These are phyloP conservation scores for Batkoa obscura DNA, from an alignment of 371 early-diverging fungal genomes.

Conservation along the genomic window DNA sequence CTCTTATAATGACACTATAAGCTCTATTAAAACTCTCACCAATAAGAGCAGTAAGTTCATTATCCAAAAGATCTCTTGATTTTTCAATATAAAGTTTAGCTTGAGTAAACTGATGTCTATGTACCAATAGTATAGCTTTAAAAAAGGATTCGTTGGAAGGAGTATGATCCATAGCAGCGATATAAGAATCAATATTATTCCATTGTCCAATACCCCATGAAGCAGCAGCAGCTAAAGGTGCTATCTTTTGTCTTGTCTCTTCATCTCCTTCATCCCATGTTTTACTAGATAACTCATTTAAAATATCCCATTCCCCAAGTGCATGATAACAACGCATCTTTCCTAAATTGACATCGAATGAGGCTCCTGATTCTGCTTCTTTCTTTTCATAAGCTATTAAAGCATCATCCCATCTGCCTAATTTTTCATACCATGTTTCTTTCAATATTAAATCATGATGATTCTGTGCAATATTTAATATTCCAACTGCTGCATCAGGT, in stretches of 20 bases:
- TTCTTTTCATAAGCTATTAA: slow-evolving; percentile 71
- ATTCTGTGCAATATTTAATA: slow-evolving; percentile 76
- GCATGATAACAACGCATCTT: slow-evolving; percentile 84
- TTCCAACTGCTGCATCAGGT: slow-evolving; percentile 92
- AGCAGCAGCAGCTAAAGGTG: slow-evolving; percentile 80
- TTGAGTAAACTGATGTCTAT: slow-evolving; percentile 57
- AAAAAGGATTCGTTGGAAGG: slow-evolving; percentile 53
- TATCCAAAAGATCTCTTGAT: slow-evolving; percentile 74
- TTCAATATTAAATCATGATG: slow-evolving; percentile 68
- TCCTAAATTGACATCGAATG: slow-evolving; percentile 58
- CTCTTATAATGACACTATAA: slow-evolving; percentile 68
- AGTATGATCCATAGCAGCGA: slow-evolving; percentile 56
- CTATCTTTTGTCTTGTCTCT: slow-evolving; percentile 41
- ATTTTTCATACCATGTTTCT: slow-evolving; percentile 87
- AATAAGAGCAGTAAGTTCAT: slow-evolving; percentile 70
- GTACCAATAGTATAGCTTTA: slow-evolving; percentile 70
- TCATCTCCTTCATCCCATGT: slow-evolving; percentile 47
- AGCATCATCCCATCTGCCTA: slow-evolving; percentile 91
- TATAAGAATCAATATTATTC: slow-evolving; percentile 82
- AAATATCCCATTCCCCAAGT: slow-evolving; percentile 83
- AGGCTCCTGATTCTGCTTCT: slow-evolving; percentile 53
- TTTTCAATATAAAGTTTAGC: slow-evolving; percentile 58
- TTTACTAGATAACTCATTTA: slow-evolving; percentile 61
- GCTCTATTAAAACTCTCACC: slow-evolving; percentile 92
- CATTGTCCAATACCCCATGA: slow-evolving; percentile 89